A percentile compares a stretch with the other conserved stretches of the same genome.
Evolutionary conservation across 257 asterid genomes (phyloP).

Genomic region (Orobanche coerulescens): DNA sequence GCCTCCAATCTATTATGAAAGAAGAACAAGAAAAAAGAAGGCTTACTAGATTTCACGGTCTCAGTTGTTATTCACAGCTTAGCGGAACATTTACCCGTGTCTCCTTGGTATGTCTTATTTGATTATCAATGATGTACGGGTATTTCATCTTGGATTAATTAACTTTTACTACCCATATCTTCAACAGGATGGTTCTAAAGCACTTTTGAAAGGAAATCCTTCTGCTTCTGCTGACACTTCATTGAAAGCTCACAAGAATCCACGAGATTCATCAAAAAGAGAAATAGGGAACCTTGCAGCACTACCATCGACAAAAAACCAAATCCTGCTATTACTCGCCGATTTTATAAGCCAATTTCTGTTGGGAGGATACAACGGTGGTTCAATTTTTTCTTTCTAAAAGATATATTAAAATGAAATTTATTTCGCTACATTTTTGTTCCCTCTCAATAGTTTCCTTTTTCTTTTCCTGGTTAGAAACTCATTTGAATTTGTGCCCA

Average conservation of each 20-base stretch:
- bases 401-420: not conserved
- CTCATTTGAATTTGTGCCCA: conserved; percentile 18
- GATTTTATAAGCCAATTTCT: conserved; percentile 71
- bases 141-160: conserved; percentile 5
- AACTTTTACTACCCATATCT: conserved; percentile 12
- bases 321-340: conserved; percentile 45
- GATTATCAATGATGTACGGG: conserved; percentile 15
- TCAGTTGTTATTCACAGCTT: conserved; percentile 64
- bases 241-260: conserved; percentile 53
- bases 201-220: conserved; percentile 80
- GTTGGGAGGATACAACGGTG: conserved; percentile 87
- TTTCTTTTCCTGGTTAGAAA: conserved; percentile 14
- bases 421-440: conserved; percentile 5
- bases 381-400: not conserved
- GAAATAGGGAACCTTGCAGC: conserved; percentile 62
- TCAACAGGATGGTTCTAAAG: conserved; percentile 91
- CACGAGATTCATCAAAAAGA: conserved; percentile 68
- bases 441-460: not conserved
- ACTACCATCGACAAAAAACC: conserved; percentile 47
- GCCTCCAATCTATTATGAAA: conserved; percentile 61
- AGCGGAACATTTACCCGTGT: conserved; percentile 80
- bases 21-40: conserved; percentile 68
- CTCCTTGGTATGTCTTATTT: conserved; percentile 48
- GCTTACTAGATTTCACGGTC: conserved; percentile 42
- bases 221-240: conserved; percentile 50